Base-by-base conservation (phyloP, 164 flowering plant species). In the Umbellularia californica region DNA sequence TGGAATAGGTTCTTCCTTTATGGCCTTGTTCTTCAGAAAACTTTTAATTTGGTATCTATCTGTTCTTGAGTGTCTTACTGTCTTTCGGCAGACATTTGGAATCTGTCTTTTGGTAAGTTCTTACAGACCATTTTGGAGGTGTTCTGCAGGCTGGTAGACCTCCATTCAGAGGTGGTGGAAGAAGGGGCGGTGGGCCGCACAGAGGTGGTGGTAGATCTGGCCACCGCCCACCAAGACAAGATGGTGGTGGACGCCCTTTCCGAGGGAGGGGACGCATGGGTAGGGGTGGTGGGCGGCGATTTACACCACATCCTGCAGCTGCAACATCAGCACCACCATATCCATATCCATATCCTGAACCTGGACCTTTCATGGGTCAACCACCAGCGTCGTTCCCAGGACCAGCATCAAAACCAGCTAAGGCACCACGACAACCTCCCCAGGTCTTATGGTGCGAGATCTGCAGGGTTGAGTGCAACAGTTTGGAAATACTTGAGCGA, bases 391-490 rank as follows among this genome's bases (percentile, higher is more conserved):
- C 60, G 7, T 55, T 20, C 35, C 75, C 60, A 51, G 69, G 20
- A 15, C 69, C n/a, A 30, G 22, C 69, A 28, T 17, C 28, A 17
- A 30, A 28, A 67, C 75, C 50, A 35, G 65, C 73, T 1, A 51
- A 78, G 62, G 68, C 80, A 64, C 33, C 15, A 28, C 55, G 69
- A 68, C 81, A 41, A 50, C 80, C 82, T 58, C 79, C 79, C 7
- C 77, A 70, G 13, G 72, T 73, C 50, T 81, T 81, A 2, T 85
- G 86, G 86, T 88, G 93, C 77, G 91, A 88, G 75, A 82, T 89
- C 50, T 89, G 93, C 62, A 82, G 85, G 75, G 87, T 85, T 69
- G 91, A 88, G 50, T 89, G 93, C 81, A 87, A 78, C 70, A 88
- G 78, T 69, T 58, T 58, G 72, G 88, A 89, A 75, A 81, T 83